Conservation (phyloP, 768 basidiomycete species). For the Multifurca ochricompacta region DNA sequence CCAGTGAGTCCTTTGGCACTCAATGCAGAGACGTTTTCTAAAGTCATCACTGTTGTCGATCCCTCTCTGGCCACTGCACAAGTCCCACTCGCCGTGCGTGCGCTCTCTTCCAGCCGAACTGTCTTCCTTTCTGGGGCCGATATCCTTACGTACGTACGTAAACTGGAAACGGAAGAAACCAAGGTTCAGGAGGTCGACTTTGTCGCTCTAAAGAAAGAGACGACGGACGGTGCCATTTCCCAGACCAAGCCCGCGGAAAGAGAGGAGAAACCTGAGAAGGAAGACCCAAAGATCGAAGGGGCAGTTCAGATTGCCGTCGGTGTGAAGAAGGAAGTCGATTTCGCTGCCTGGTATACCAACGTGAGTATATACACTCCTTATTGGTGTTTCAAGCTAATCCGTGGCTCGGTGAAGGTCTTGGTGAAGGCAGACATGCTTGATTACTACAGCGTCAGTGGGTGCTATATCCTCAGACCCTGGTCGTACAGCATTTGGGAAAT, state of each 20-base stretch:
- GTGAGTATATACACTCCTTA: conserved; percentile 38
- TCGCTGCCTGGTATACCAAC: conserved; percentile 89
- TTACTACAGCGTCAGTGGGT: conserved; percentile 97
- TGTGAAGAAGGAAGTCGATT: conserved; percentile 93
- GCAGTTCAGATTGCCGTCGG: conserved; percentile 90
- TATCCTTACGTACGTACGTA: conserved; percentile 61
- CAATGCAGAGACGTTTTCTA: conserved; percentile 54
- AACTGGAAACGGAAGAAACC: conserved; percentile 55
- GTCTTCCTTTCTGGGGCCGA: conserved; percentile 75
- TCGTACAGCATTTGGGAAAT: conserved; percentile 96
- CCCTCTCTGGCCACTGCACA: conserved; percentile 64
- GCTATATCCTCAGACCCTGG: conserved; percentile 98
- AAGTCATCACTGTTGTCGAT: conserved; percentile 71
- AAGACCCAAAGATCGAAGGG: conserved; percentile 77
- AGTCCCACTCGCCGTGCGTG: conserved; percentile 67
- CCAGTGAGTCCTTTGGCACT: conserved; percentile 80
- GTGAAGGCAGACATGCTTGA: conserved; percentile 98
- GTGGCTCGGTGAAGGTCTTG: conserved; percentile 56
- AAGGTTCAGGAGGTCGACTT: conserved; percentile 75
- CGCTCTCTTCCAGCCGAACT: conserved; percentile 60
- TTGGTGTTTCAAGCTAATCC: conserved; percentile 3
- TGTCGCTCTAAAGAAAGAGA: conserved; percentile 44
- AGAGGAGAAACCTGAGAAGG: conserved; percentile 42
- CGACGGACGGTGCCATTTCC: conserved; percentile 28
- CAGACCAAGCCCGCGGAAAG: conserved; percentile 31